phyloP scores from a whole-genome alignment of 192 early-diverging fungal genomes.

The Mortierella claussenii region DNA sequence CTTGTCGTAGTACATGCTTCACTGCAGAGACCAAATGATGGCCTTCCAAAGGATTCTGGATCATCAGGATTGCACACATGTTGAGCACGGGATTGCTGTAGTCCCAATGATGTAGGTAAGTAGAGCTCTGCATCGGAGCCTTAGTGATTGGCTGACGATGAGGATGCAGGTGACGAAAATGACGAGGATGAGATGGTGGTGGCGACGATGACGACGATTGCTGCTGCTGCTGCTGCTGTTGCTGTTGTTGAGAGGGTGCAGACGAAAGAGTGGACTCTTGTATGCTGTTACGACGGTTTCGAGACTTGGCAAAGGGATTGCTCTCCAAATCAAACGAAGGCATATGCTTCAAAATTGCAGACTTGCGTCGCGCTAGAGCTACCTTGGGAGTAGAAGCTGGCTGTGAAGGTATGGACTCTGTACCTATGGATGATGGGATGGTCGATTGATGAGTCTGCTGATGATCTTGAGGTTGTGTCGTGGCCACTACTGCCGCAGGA shows the following conservation, averaged over 20 bases:
- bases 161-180: background rate
- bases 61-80: constrained; percentile 63
- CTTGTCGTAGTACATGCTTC: constrained; percentile 56
- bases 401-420: background rate
- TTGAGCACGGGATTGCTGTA: constrained; percentile 56
- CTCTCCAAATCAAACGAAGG: constrained; percentile 10
- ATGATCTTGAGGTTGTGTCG: background rate
- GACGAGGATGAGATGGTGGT: background rate
- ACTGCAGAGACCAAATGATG: constrained; percentile 53
- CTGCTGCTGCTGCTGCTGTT: background rate
- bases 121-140: background rate
- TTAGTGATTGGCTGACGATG: background rate
- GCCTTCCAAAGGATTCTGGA: constrained; percentile 59
- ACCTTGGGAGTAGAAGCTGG: background rate
- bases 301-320: constrained; percentile 18
- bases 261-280: background rate
- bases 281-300: background rate
- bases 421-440: background rate
- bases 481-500: background rate
- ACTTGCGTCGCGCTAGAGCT: too few species aligned
- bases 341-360: constrained; percentile 10
- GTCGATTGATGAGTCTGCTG: constrained; percentile 13
- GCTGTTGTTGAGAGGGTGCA: background rate
- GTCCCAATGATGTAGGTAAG: constrained; percentile 47
- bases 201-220: too few species aligned